Base-by-base conservation (phyloP, 2,329 filamentous ascomycete genomes). In the Fusarium bactridioides region DNA sequence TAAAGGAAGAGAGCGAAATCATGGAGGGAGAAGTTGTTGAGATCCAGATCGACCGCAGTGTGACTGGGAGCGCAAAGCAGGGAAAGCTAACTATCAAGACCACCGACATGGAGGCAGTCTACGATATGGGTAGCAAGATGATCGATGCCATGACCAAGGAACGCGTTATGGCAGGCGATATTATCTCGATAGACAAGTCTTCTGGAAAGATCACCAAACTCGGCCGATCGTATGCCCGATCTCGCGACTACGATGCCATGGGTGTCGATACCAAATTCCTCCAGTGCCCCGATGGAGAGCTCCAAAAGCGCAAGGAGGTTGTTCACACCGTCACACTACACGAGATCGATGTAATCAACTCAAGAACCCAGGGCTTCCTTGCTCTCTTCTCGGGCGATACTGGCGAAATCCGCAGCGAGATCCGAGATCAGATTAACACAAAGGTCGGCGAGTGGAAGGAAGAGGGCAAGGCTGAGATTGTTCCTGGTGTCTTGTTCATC, bases 101-200 rank as follows among this genome's bases (percentile, higher is more conserved):
- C 16, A 98, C 95, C 65, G 96, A 99, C 82, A 99, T 99, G 96
- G 96, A 99, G 84, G 97, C 96, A 18, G 93, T 99, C 74, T 99
- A 98, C 85, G 96, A 99, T 79, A 98, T 99, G 95, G 96, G 96
- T 74, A 95, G 93, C 75, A 98, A 98, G 85, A 98, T 99, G 96
- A 99, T 99, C 75, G 96, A 99, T 80, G 94, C 94, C 74, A 98
- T 99, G 94, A 98, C 95, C 75, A 98, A 98, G 84, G 96, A 99
- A 86, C 95, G 97, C 78, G 94, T 99, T 74, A 97, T 98, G 92
- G 96, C 96, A 9, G 96, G 96, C 77, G 96, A 99, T 81, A 96
- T 99, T 75, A 97, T 99, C 78, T 97, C 94, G 64, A 98, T 99
- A 77, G 96, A 99, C 86, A 99, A 99, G 85, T 95, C 95, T 1